Conservation (phyloP, 495 filamentous ascomycete genomes). For the Jackrogersella minutella region DNA sequence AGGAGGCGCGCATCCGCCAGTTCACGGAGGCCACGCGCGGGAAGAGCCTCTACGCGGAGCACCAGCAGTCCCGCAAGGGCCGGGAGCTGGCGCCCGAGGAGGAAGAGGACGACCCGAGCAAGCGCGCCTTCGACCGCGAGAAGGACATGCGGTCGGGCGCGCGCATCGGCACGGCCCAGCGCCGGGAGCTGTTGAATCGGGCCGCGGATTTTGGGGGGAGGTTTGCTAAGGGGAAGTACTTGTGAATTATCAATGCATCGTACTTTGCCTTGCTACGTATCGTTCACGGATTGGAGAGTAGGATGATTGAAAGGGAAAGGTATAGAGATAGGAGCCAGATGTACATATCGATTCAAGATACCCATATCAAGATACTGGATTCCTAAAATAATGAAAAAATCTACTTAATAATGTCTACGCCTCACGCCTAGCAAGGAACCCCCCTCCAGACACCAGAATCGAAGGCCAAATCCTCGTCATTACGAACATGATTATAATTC, state of each 20-base stretch:
- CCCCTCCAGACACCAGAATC: not conserved
- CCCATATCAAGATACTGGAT: not conserved
- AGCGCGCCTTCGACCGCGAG: constrained; percentile 86
- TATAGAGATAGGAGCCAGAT: not conserved
- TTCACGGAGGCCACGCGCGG: constrained; percentile 63
- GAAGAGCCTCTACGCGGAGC: constrained; percentile 69
- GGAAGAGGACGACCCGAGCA: constrained; percentile 90
- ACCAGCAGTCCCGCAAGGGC: constrained; percentile 50
- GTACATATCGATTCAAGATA: not conserved
- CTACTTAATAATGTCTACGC: not conserved
- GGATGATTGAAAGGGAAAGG: not conserved
- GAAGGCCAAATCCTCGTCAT: not conserved
- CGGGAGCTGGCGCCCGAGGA: constrained; percentile 46
- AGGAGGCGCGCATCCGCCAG: constrained; percentile 43
- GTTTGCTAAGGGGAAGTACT: constrained; percentile 80
- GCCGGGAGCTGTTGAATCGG: constrained; percentile 78
- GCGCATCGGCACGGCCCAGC: constrained; percentile 75
- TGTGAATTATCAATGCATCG: too few species aligned
- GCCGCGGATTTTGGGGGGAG: constrained; percentile 83
- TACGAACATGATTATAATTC: constrained; percentile 18
- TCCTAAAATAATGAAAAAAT: not conserved
- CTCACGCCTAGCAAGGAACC: not conserved
- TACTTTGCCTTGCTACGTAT: too few species aligned
- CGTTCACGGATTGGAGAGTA: not conserved
- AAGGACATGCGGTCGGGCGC: constrained; percentile 89